Percentiles rank a stretch among this genome's conserved stretches.
These are phyloP conservation scores for Brassica juncea DNA, from an alignment of 345 rosid genomes.

Conservation along the genomic window DNA sequence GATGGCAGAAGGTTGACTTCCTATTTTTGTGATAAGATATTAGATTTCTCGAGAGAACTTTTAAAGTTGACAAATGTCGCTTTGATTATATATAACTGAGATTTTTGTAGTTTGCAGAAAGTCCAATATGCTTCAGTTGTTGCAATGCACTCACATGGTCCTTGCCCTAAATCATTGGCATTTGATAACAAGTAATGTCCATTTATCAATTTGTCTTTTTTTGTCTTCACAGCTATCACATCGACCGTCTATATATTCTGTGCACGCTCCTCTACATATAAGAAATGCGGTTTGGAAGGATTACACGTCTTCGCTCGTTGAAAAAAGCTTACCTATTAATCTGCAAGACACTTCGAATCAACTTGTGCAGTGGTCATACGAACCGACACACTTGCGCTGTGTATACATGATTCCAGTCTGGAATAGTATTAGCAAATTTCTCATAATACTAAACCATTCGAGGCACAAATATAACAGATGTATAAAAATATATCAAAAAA, in stretches of 20 bases:
- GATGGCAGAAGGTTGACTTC: constrained; percentile 24
- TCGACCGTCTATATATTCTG: constrained; percentile 22
- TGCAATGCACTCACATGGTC: constrained; percentile 35
- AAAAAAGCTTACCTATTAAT: constrained; percentile 8
- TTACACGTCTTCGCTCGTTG: constrained; percentile 5
- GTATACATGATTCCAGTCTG: constrained; percentile 2
- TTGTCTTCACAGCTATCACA: constrained; percentile 32
- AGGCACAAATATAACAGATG: neutral
- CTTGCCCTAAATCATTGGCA: constrained; percentile 36
- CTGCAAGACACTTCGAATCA: constrained; percentile 25
- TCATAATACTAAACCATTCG: neutral
- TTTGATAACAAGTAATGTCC: constrained; percentile 33
- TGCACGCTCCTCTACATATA: constrained; percentile 28
- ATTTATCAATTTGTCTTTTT: constrained; percentile 19
- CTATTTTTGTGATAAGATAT: constrained; percentile 33
- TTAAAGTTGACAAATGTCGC: constrained; percentile 35
- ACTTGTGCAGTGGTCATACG: constrained; percentile 5
- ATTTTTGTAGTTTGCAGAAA: constrained; percentile 18
- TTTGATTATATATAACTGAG: constrained; percentile 19
- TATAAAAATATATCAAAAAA: no score
- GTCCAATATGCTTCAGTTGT: constrained; percentile 30
- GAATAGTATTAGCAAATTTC: neutral
- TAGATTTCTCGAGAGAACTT: constrained; percentile 28
- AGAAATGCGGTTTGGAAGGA: constrained; percentile 6
- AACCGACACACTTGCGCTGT: constrained; percentile 8